These are phyloP conservation scores for Ustilago bromivora DNA, from an alignment of 1,284 basidiomycete genomes.

Conservation along the genomic window DNA sequence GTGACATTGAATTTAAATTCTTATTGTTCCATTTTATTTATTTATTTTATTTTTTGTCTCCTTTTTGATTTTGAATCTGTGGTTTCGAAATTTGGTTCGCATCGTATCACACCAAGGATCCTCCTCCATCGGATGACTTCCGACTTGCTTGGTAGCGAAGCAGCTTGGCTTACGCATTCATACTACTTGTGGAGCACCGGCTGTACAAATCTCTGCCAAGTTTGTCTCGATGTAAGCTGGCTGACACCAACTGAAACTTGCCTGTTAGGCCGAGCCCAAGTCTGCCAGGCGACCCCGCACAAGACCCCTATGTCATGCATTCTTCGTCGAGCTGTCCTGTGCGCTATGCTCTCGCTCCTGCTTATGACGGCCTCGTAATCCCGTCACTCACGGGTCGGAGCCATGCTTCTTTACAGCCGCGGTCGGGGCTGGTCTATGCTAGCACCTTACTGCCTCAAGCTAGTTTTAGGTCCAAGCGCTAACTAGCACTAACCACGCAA, in stretches of 20 bases:
- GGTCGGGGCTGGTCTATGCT: neutral
- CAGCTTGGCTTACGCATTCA: no score
- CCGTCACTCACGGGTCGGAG: no score
- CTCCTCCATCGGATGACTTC: no score
- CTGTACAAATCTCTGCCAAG: no score
- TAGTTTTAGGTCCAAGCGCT: neutral
- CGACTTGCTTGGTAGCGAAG: no score
- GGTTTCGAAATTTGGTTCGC: no score
- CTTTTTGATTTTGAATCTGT: no score
- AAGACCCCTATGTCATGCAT: neutral
- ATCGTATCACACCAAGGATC: no score
- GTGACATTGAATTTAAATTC: neutral
- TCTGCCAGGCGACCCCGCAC: neutral
- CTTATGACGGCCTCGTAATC: neutral
- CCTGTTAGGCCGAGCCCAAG: neutral
- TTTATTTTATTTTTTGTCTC: no score
- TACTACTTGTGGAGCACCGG: no score
- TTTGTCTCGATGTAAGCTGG: neutral
- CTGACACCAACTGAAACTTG: neutral
- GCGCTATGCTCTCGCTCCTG: neutral
- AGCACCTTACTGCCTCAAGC: neutral
- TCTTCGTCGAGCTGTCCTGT: neutral
- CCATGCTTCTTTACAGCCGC: neutral
- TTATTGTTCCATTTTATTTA: no score
- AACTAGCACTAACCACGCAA: neutral